Evolutionary conservation across 345 rosid species (phyloP).

Genomic region (Psidium friedrichsthalianum): DNA sequence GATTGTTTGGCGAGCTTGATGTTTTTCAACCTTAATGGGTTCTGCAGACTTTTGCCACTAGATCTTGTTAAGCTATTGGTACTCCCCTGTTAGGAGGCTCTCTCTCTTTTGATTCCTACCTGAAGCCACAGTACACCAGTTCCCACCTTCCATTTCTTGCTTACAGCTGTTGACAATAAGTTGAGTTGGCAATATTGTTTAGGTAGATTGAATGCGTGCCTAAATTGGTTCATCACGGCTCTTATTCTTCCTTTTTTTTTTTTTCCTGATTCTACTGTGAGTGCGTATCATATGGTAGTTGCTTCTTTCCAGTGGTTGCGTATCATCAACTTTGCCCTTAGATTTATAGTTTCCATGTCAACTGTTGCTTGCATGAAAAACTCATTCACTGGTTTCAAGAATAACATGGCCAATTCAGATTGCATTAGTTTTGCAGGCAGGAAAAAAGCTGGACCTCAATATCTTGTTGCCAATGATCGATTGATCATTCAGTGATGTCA

Average conservation of each 20-base stretch:
- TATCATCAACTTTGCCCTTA: not conserved
- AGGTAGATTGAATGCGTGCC: not conserved
- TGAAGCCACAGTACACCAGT: not conserved
- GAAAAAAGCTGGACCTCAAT: conserved; percentile 1
- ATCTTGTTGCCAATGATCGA: conserved; percentile 26
- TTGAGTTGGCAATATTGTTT: not conserved
- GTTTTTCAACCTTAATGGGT: not conserved
- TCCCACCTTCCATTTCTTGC: not conserved
- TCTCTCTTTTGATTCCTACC: not conserved
- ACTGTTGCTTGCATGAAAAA: not conserved
- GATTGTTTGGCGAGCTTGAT: not conserved
- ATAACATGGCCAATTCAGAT: not conserved
- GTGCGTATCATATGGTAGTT: not conserved
- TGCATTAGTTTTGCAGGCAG: not conserved
- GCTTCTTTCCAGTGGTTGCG: not conserved
- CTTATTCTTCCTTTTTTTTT: not conserved
- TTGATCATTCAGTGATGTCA: conserved; percentile 53
- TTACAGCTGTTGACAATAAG: not conserved
- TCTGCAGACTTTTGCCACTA: not conserved
- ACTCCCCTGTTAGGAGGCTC: not conserved
- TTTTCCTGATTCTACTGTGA: not conserved
- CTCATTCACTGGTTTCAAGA: not conserved
- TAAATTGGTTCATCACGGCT: not conserved
- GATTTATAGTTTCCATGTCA: not conserved
- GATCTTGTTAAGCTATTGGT: not conserved